Conservation (phyloP, 495 filamentous ascomycete species). For the Rostrohypoxylon terebratum region DNA sequence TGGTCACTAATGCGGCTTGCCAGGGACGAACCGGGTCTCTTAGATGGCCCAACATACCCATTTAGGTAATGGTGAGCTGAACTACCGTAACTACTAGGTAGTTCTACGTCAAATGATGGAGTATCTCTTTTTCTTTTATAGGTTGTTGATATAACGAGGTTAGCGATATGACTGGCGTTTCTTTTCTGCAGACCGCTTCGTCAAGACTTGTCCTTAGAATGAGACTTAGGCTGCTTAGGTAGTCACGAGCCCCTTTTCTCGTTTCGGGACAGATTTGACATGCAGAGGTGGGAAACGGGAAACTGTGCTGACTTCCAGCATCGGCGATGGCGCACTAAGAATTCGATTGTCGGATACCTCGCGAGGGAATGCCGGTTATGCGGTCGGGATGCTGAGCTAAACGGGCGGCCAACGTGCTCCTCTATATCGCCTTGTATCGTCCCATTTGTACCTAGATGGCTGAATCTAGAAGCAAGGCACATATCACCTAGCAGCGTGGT, state of each 20-base stretch:
- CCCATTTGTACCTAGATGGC: not conserved
- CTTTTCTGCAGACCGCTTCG: conserved; percentile 34
- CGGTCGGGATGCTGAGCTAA: conserved; percentile 23
- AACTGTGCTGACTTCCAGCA: conserved; percentile 20
- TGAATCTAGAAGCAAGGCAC: conserved; percentile 6
- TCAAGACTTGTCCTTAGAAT: not conserved
- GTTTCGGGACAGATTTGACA: conserved; percentile 11
- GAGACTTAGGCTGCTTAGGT: conserved; percentile 1
- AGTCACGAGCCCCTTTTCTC: conserved; percentile 36
- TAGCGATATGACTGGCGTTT: conserved; percentile 16
- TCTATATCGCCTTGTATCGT: conserved; percentile 8
- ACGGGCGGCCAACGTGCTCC: not conserved
- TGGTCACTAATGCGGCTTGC: conserved; percentile 2
- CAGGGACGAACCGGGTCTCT: not conserved
- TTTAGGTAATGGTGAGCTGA: conserved; percentile 39
- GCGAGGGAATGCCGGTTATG: conserved; percentile 28
- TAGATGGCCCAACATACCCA: conserved; percentile 28
- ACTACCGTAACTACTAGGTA: too few species aligned
- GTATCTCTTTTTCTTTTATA: conserved; percentile 27
- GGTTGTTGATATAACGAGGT: not conserved
- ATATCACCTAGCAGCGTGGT: conserved; percentile 27
- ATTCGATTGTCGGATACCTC: conserved; percentile 48
- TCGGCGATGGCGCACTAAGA: conserved; percentile 46
- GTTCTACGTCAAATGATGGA: conserved; percentile 21
- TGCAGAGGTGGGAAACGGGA: conserved; percentile 23